Percentiles rank a stretch among this genome's conserved stretches.
Evolutionary conservation across 768 basidiomycete species (phyloP).

Genomic region (Lentinula detonsa): DNA sequence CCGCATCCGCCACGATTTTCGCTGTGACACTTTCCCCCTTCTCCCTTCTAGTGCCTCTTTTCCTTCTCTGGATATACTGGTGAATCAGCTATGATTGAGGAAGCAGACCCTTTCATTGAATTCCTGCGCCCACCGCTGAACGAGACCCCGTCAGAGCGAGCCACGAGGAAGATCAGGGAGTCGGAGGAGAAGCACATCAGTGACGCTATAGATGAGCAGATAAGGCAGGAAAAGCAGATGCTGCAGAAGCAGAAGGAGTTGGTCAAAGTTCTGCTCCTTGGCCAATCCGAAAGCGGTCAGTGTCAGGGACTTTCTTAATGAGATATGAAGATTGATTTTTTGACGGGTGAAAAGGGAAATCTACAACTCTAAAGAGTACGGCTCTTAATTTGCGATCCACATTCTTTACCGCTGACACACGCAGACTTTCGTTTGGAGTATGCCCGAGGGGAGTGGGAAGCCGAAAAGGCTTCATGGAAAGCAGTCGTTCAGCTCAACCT

Average conservation of each 20-base stretch:
- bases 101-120: slow-evolving; percentile 50
- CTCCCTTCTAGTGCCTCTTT: neutral
- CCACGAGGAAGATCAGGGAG: slow-evolving; percentile 39
- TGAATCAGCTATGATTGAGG: slow-evolving; percentile 2
- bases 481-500: slow-evolving; percentile 77
- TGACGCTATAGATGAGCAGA: slow-evolving; percentile 51
- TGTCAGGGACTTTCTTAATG: slow-evolving; percentile 2
- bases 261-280: slow-evolving; percentile 49
- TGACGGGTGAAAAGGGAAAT: slow-evolving; percentile 39
- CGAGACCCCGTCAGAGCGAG: slow-evolving; percentile 46
- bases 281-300: slow-evolving; percentile 57
- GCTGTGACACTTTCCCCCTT: neutral
- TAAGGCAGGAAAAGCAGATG: slow-evolving; percentile 36
- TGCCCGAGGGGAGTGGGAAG: slow-evolving; percentile 52
- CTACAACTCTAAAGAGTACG: slow-evolving; percentile 54
- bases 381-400: slow-evolving; percentile 2
- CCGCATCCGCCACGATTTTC: neutral
- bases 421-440: slow-evolving; percentile 69
- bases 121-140: slow-evolving; percentile 52
- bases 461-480: slow-evolving; percentile 62
- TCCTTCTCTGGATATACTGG: neutral
- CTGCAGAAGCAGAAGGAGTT: slow-evolving; percentile 39
- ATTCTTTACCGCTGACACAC: slow-evolving; percentile 2
- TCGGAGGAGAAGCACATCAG: slow-evolving; percentile 46
- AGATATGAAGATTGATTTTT: neutral